These are phyloP conservation scores for Aurinia saxatilis DNA, from an alignment of 345 rosid genomes.

Conservation along the genomic window DNA sequence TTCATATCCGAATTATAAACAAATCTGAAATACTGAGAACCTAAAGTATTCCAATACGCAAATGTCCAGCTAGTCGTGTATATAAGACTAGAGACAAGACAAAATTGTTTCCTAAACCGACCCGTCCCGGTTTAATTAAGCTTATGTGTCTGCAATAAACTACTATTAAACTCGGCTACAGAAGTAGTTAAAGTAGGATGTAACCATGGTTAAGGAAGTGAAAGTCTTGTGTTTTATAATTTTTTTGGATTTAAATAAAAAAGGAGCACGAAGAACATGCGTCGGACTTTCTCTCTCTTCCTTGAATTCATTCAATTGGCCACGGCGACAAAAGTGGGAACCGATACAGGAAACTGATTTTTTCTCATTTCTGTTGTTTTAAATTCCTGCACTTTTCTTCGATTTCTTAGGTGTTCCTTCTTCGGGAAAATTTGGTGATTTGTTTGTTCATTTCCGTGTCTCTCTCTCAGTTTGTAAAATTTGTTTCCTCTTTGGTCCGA, in stretches of 20 bases:
- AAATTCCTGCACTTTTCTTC: background rate
- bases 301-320: constrained; percentile 21
- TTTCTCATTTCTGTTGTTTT: background rate
- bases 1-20: no score
- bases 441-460: background rate
- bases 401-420: background rate
- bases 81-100: constrained; percentile 1
- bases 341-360: background rate
- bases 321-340: constrained; percentile 18
- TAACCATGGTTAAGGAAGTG: constrained; percentile 19
- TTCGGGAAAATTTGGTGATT: background rate
- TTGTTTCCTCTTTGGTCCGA: background rate
- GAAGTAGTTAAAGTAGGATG: background rate
- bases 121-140: background rate
- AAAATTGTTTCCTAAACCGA: background rate
- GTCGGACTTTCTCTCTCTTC: constrained; percentile 31
- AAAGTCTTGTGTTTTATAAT: background rate
- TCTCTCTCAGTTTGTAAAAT: no score
- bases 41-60: no score
- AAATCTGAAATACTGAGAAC: no score
- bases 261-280: constrained; percentile 32
- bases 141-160: background rate
- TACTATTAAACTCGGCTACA: background rate
- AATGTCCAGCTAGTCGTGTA: background rate
- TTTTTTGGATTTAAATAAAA: background rate